These are phyloP conservation scores for Trapa incisa DNA, from an alignment of 345 rosid genomes.

Conservation along the genomic window DNA sequence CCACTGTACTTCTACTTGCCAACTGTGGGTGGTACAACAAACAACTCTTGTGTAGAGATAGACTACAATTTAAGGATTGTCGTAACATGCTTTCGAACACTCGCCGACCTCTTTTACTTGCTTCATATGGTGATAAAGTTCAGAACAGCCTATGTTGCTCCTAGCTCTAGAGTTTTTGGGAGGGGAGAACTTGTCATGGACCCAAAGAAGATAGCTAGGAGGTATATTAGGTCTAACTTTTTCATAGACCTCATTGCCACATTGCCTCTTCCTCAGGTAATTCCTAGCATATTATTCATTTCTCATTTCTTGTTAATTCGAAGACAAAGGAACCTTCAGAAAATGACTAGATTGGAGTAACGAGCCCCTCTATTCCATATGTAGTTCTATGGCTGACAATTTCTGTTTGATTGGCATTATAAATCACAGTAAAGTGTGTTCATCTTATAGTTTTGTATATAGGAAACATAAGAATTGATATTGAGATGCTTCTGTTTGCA, in stretches of 20 bases:
- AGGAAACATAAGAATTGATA: background rate
- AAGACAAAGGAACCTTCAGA: too few relatives aligned
- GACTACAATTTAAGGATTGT: slow-evolving; percentile 46
- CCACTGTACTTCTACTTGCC: slow-evolving; percentile 78
- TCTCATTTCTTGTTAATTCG: background rate
- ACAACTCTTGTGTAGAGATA: slow-evolving; percentile 44
- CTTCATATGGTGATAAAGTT: slow-evolving; percentile 74
- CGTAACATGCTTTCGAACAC: slow-evolving; percentile 61
- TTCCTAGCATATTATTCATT: background rate
- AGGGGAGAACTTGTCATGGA: slow-evolving; percentile 96
- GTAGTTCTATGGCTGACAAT: background rate
- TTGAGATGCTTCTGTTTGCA: slow-evolving; percentile 13
- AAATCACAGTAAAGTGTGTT: background rate
- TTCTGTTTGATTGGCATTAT: background rate
- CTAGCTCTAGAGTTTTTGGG: slow-evolving; percentile 75
- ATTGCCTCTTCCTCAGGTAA: slow-evolving; percentile 88
- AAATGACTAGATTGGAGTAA: background rate
- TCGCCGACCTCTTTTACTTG: slow-evolving; percentile 75
- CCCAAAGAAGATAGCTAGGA: slow-evolving; percentile 57
- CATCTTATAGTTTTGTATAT: background rate
- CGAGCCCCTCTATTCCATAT: background rate
- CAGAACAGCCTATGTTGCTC: slow-evolving; percentile 81
- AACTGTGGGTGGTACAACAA: slow-evolving; percentile 26
- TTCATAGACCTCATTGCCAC: slow-evolving; percentile 76
- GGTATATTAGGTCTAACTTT: slow-evolving; percentile 70